Percentiles rank a stretch among this genome's conserved stretches.
Conservation (phyloP, 73 alveolate genomes). For the Diophrys sp. region DNA sequence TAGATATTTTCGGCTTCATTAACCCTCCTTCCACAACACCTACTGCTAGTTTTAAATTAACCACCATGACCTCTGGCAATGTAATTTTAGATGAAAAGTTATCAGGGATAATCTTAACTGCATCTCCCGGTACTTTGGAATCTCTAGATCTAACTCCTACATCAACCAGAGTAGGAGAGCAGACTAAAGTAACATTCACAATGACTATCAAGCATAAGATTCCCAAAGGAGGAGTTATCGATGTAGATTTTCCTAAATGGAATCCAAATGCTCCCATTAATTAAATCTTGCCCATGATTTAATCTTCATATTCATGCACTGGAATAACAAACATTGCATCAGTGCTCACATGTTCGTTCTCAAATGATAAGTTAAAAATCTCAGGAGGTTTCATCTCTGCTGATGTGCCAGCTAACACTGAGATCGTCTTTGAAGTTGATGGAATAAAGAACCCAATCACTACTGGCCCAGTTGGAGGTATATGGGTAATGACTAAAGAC, state of each 20-base stretch:
- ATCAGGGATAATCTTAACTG: not conserved
- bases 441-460: constrained; percentile 51
- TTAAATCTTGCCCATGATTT: constrained; percentile 27
- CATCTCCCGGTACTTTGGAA: constrained; percentile 12
- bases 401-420: constrained; percentile 18
- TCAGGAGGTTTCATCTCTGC: not conserved
- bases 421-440: constrained; percentile 24
- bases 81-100: not conserved
- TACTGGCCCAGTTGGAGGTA: constrained; percentile 30
- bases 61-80: not conserved
- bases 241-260: constrained; percentile 59
- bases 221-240: constrained; percentile 39
- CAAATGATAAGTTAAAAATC: not conserved
- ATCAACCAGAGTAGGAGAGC: constrained; percentile 43
- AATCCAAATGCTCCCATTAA: constrained; percentile 49
- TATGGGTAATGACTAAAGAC: constrained; percentile 26
- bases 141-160: constrained; percentile 27
- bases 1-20: not conserved
- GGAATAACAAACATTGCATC: not conserved
- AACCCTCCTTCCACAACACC: constrained; percentile 31
- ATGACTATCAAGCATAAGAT: constrained; percentile 19
- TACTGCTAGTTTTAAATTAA: constrained; percentile 7
- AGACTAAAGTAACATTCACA: constrained; percentile 13
- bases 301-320: constrained; percentile 5
- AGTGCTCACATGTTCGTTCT: not conserved